Percentiles rank a stretch among this genome's conserved stretches.
Conservation (phyloP, 345 rosid species). For the Eucalyptus curtisii region DNA sequence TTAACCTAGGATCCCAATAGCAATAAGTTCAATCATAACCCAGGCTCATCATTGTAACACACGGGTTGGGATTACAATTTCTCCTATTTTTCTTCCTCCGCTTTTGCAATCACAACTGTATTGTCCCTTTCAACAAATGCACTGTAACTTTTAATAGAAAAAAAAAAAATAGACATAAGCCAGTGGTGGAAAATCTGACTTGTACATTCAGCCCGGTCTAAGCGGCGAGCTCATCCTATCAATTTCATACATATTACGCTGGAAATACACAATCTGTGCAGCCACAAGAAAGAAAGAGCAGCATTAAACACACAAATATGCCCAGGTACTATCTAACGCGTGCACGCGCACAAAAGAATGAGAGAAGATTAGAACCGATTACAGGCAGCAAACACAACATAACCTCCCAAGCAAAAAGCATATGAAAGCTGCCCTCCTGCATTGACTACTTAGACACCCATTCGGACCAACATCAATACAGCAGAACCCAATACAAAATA, state of each 20-base stretch:
- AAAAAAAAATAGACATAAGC: neutral
- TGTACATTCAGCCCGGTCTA: neutral
- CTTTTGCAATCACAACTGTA: neutral
- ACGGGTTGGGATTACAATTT: neutral
- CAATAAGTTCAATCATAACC: neutral
- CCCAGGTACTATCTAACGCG: neutral
- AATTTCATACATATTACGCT: neutral
- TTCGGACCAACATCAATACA: neutral
- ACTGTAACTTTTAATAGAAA: neutral
- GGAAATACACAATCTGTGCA: neutral
- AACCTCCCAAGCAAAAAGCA: neutral
- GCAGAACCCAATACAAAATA: neutral
- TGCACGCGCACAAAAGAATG: neutral
- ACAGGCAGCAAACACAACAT: neutral
- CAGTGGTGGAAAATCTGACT: neutral
- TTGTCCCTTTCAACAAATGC: neutral
- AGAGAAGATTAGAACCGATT: neutral
- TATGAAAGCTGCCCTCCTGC: neutral
- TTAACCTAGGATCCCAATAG: neutral
- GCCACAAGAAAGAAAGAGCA: neutral
- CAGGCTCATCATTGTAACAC: neutral
- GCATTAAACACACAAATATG: neutral
- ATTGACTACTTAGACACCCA: neutral
- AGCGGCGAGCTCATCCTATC: neutral
- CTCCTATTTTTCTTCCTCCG: neutral